Evolutionary conservation across 441 rosid species (phyloP).

Genomic region (Adansonia gregorii): DNA sequence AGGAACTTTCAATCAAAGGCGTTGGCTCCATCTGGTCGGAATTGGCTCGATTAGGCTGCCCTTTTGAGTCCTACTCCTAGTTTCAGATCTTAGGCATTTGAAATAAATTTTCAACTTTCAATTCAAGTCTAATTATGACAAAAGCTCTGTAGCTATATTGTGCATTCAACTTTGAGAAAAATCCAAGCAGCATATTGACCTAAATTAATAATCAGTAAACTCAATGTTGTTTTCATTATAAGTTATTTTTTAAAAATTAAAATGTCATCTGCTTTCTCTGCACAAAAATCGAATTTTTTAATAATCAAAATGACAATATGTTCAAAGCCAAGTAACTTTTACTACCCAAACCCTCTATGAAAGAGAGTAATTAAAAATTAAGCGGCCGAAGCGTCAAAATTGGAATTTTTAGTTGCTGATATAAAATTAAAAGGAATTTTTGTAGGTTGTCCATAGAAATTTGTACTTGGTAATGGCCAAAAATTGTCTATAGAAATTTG

Average conservation of each 20-base stretch:
- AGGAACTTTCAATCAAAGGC: conserved; percentile 13
- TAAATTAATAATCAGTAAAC: too few species aligned
- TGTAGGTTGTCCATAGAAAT: not conserved
- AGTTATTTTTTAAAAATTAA: not conserved
- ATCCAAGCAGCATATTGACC: too few species aligned
- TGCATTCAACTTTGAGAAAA: too few species aligned
- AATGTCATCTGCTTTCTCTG: not conserved
- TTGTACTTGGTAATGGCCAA: not conserved
- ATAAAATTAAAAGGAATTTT: not conserved
- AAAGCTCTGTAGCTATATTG: not conserved
- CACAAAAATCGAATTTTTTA: not conserved
- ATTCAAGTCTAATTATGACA: not conserved
- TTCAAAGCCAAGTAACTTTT: not conserved
- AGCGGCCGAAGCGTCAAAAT: not conserved
- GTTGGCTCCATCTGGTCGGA: not conserved
- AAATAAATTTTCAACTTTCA: not conserved
- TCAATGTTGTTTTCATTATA: not conserved
- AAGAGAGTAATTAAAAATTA: not conserved
- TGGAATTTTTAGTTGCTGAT: not conserved
- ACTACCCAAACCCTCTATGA: not conserved
- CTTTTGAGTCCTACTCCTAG: not conserved
- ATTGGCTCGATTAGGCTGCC: not conserved
- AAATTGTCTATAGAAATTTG: not conserved
- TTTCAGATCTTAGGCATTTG: not conserved
- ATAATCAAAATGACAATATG: not conserved